Evolutionary conservation across 2,329 filamentous ascomycete genomes (phyloP).

Genomic region (Diplocarpon rosae): DNA sequence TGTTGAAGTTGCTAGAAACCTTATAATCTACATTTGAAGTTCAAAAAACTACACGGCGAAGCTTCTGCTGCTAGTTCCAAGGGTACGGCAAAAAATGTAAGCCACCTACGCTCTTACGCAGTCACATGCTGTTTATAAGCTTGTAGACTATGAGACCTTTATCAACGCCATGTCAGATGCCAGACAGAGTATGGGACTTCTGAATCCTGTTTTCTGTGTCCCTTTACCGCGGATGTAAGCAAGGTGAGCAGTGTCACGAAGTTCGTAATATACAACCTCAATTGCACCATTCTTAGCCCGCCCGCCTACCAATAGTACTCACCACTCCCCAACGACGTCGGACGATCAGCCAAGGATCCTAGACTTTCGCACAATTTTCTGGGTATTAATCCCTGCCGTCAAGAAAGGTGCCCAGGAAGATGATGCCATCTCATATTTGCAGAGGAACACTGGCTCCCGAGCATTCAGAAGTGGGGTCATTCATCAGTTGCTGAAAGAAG

Average conservation of each 20-base stretch:
- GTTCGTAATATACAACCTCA: conserved; percentile 9
- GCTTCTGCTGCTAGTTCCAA: no score
- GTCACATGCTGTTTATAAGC: no score
- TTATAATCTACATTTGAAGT: no score
- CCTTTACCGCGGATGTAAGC: neutral
- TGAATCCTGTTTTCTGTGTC: neutral
- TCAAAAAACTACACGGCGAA: no score
- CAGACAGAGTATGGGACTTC: neutral
- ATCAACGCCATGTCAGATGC: no score
- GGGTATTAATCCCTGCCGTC: neutral
- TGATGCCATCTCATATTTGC: neutral
- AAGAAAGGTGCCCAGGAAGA: neutral
- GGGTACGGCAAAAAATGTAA: no score
- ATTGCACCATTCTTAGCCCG: conserved; percentile 12
- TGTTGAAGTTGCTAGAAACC: no score
- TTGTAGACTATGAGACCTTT: no score
- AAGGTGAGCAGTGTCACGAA: neutral
- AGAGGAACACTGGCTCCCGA: conserved; percentile 6
- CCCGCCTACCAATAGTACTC: conserved; percentile 8
- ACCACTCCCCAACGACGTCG: neutral
- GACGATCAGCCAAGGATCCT: no score
- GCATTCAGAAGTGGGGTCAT: conserved; percentile 2
- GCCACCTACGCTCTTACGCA: no score
- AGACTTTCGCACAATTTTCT: no score
- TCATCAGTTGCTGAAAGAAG: conserved; percentile 4